These are phyloP conservation scores for Boletellus ananas DNA, from an alignment of 768 basidiomycete genomes.

Conservation along the genomic window DNA sequence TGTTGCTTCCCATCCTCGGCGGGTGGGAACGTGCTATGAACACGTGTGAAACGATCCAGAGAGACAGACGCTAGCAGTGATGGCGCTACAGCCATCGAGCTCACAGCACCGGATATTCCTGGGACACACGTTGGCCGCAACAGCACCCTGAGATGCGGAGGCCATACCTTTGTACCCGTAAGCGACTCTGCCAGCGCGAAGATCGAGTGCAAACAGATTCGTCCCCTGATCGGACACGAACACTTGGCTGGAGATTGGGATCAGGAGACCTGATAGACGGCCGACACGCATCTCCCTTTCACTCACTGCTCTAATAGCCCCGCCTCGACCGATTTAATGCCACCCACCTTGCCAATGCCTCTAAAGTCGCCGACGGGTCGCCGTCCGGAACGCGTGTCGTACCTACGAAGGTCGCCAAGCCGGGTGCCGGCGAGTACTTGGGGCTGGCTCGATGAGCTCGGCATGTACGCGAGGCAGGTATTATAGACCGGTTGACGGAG, in stretches of 20 bases:
- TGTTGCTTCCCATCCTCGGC: conserved; percentile 49
- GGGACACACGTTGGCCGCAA: not conserved
- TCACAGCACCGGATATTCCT: conserved; percentile 72
- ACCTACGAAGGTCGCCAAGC: conserved; percentile 68
- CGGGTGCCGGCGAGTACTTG: conserved; percentile 71
- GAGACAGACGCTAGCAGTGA: conserved; percentile 56
- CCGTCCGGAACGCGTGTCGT: conserved; percentile 69
- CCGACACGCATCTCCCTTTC: not conserved
- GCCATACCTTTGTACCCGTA: conserved; percentile 65
- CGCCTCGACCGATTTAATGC: conserved; percentile 54
- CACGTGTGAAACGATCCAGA: conserved; percentile 65
- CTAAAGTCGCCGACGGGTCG: conserved; percentile 70
- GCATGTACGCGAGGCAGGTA: conserved; percentile 60
- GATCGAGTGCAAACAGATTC: conserved; percentile 62
- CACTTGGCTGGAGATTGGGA: conserved; percentile 46
- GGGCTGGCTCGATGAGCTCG: conserved; percentile 32
- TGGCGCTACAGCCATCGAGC: conserved; percentile 56
- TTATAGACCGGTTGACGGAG: conserved; percentile 79
- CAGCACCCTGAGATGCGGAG: not conserved
- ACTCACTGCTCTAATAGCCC: conserved; percentile 65
- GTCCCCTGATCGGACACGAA: conserved; percentile 67
- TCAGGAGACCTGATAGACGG: not conserved
- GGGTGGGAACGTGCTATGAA: conserved; percentile 60
- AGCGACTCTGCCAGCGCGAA: conserved; percentile 59
- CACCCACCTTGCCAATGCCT: conserved; percentile 54